These are phyloP conservation scores for Tolypocladium capitatum DNA, from an alignment of 2,329 filamentous ascomycete genomes.

Conservation along the genomic window DNA sequence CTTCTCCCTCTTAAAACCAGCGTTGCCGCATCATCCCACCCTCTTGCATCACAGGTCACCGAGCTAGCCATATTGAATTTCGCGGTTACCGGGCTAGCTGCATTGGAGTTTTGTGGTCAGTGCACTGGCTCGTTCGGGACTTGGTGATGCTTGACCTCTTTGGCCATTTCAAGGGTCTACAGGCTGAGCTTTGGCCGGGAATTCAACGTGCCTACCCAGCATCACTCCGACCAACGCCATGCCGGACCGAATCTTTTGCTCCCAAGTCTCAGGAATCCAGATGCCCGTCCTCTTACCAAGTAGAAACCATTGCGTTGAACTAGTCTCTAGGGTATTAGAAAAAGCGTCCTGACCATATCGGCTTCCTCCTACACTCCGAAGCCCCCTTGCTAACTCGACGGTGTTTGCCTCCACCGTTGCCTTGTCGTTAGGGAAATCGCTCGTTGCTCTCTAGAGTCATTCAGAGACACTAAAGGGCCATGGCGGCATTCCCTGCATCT, in stretches of 20 bases:
- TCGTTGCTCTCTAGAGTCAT: not conserved
- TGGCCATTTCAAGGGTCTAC: no score
- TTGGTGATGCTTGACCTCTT: no score
- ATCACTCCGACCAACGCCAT: not conserved
- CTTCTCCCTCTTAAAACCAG: not conserved
- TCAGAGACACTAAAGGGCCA: no score
- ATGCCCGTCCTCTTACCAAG: not conserved
- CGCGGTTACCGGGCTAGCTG: no score
- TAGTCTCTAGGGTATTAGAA: constrained; percentile 2
- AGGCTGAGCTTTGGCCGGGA: no score
- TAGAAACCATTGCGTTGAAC: not conserved
- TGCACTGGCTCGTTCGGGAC: no score
- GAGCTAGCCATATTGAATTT: no score
- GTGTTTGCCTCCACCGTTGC: not conserved
- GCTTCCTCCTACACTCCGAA: not conserved
- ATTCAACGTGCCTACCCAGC: no score
- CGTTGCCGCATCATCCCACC: not conserved
- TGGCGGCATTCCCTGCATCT: constrained; percentile 27
- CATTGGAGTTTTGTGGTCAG: no score
- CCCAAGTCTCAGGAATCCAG: not conserved
- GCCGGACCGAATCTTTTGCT: not conserved
- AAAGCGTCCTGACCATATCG: not conserved
- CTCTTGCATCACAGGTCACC: no score
- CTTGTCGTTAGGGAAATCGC: not conserved
- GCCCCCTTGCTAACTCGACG: not conserved